phyloP scores from a whole-genome alignment of 371 early-diverging fungal genomes.

The Lichtheimia ramosa region DNA sequence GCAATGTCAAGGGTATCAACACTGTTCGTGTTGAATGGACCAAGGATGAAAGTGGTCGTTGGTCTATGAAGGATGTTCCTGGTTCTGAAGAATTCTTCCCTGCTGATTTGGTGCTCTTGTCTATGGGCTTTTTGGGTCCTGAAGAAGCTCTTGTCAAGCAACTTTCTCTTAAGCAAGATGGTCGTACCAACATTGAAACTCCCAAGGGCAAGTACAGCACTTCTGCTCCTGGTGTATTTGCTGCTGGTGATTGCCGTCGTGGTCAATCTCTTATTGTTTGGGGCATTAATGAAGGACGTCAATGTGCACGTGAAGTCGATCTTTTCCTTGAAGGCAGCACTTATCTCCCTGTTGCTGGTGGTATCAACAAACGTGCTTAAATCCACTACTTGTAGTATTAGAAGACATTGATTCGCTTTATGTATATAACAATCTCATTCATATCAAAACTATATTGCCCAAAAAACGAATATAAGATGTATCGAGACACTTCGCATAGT shows the following conservation, averaged over 20 bases:
- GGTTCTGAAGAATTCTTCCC: constrained; percentile 82
- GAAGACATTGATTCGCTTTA: too few species aligned
- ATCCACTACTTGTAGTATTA: too few species aligned
- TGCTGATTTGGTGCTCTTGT: constrained; percentile 88
- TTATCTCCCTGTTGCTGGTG: constrained; percentile 69
- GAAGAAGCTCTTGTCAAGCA: constrained; percentile 82
- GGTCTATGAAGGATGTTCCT: constrained; percentile 86
- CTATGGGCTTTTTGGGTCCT: constrained; percentile 98
- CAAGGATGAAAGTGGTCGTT: constrained; percentile 74
- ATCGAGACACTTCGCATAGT: too few species aligned
- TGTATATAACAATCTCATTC: too few species aligned
- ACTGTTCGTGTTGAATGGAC: constrained; percentile 95
- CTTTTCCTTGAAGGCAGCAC: constrained; percentile 73
- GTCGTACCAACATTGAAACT: constrained; percentile 79
- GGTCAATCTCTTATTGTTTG: constrained; percentile 95
- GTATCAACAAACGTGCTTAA: constrained; percentile 54
- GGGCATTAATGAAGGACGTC: constrained; percentile 97
- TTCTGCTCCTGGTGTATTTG: constrained; percentile 80
- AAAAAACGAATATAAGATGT: too few species aligned
- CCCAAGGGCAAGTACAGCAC: constrained; percentile 79
- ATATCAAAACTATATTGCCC: too few species aligned
- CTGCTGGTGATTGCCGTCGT: constrained; percentile 96
- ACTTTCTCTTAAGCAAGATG: constrained; percentile 75
- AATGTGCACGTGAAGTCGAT: constrained; percentile 93
- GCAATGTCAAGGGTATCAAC: constrained; percentile 87